A percentile compares a stretch with the other conserved stretches of the same genome.
phyloP scores from a whole-genome alignment of 371 early-diverging fungal species.

The Capniomyces stellatus region DNA sequence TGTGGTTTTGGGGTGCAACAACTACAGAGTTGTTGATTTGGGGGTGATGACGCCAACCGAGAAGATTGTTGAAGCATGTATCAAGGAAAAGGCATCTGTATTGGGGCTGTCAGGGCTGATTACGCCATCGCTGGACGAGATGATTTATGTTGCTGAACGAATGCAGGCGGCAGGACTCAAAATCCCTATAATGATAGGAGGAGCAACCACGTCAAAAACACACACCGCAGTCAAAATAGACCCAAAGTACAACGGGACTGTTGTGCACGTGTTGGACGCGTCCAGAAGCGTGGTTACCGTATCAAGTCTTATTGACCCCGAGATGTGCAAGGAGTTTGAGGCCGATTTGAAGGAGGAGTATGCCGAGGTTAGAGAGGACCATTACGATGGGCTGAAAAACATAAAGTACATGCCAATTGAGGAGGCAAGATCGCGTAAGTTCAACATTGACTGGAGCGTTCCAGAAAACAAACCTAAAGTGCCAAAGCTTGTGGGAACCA shows the following conservation, averaged over 20 bases:
- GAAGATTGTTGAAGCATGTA: slow-evolving; percentile 66
- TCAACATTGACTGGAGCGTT: slow-evolving; percentile 47
- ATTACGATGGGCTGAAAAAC: slow-evolving; percentile 77
- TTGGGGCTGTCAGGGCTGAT: slow-evolving; percentile 83
- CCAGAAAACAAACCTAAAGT: slow-evolving; percentile 33
- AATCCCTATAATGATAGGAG: slow-evolving; percentile 78
- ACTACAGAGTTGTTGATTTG: slow-evolving; percentile 78
- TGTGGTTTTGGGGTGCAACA: slow-evolving; percentile 88
- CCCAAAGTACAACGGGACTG: slow-evolving; percentile 53
- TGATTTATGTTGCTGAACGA: slow-evolving; percentile 84
- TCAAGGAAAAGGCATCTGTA: slow-evolving; percentile 71
- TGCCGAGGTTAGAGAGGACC: slow-evolving; percentile 78
- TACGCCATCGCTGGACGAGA: slow-evolving; percentile 87
- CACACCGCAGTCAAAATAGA: slow-evolving; percentile 92
- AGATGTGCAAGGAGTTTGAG: slow-evolving; percentile 55
- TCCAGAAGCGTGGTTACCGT: slow-evolving; percentile 66
- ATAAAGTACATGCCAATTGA: slow-evolving; percentile 45
- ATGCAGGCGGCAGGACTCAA: slow-evolving; percentile 56
- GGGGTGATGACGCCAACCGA: slow-evolving; percentile 89
- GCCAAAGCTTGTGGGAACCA: slow-evolving; percentile 62
- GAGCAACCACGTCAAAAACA: slow-evolving; percentile 86
- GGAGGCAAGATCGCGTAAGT: slow-evolving; percentile 39
- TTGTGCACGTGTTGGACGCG: slow-evolving; percentile 58
- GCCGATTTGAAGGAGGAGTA: slow-evolving; percentile 81
- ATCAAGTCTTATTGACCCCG: slow-evolving; percentile 58